Percentiles rank a stretch among this genome's conserved stretches.
phyloP scores from a whole-genome alignment of 2,329 filamentous ascomycete genomes.

The Trichoderma koningii region DNA sequence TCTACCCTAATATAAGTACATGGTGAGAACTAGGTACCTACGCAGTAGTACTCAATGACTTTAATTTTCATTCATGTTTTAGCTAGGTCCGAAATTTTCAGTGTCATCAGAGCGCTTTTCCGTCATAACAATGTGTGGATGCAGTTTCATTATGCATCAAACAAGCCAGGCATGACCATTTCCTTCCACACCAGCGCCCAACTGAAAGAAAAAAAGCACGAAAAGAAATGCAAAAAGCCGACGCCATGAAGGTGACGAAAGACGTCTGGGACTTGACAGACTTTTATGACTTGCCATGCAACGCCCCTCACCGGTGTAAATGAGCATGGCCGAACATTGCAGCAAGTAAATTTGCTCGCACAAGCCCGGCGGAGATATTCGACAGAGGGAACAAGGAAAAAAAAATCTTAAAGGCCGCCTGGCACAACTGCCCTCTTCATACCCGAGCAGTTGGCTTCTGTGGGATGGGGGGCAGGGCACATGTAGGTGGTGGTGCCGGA shows the following conservation, averaged over 20 bases:
- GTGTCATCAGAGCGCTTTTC: not conserved
- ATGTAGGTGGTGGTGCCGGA: constrained; percentile 57
- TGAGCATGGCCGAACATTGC: not conserved
- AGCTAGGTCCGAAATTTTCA: not conserved
- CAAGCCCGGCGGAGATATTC: not conserved
- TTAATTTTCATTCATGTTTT: not conserved
- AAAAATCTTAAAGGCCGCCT: too few species aligned
- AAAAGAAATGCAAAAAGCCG: constrained; percentile 14
- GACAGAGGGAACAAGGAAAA: not conserved
- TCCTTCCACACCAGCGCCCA: not conserved
- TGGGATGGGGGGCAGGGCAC: constrained; percentile 52
- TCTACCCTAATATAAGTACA: too few species aligned
- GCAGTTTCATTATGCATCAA: constrained; percentile 21
- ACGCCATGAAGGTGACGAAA: not conserved
- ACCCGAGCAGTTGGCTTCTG: constrained; percentile 31
- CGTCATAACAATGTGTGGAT: constrained; percentile 1
- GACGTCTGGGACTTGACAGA: not conserved
- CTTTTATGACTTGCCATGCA: not conserved
- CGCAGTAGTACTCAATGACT: not conserved
- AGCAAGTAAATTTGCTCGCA: not conserved
- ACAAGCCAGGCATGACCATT: not conserved
- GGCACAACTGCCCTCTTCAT: constrained; percentile 6
- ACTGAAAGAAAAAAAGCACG: not conserved
- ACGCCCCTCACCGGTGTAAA: constrained; percentile 11
- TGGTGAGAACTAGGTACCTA: not conserved